A percentile compares a stretch with the other conserved stretches of the same genome.
Evolutionary conservation across 2,329 filamentous ascomycete genomes (phyloP).

Genomic region (Cladosporium halotolerans): DNA sequence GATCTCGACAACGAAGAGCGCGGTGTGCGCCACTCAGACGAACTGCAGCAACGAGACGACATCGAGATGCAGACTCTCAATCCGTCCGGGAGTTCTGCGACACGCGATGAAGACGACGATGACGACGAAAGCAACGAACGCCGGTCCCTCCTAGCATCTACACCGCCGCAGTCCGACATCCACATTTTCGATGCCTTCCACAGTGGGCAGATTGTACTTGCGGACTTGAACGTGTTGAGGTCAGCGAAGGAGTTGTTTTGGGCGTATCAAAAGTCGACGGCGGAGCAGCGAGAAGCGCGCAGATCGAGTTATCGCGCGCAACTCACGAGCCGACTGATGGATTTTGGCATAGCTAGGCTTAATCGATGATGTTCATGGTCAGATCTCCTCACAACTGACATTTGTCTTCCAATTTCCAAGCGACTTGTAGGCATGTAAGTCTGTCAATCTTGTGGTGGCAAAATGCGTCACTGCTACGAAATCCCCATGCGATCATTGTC

Average conservation of each 20-base stretch:
- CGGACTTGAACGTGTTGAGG: slow-evolving; percentile 37
- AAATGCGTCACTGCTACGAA: too few relatives aligned
- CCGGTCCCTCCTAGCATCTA: not conserved
- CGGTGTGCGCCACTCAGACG: slow-evolving; percentile 41
- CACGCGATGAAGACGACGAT: slow-evolving; percentile 13
- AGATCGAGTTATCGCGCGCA: slow-evolving; percentile 9
- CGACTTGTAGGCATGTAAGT: too few relatives aligned
- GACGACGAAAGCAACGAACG: slow-evolving; percentile 11
- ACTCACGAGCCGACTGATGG: slow-evolving; percentile 8
- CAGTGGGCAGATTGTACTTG: slow-evolving; percentile 42
- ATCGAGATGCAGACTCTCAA: slow-evolving; percentile 36
- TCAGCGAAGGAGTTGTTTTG: slow-evolving; percentile 38
- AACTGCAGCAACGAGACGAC: slow-evolving; percentile 30
- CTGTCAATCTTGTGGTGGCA: too few relatives aligned
- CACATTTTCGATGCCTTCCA: slow-evolving; percentile 40
- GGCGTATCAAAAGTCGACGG: slow-evolving; percentile 29
- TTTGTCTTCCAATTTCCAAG: too few relatives aligned
- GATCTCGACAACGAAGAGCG: slow-evolving; percentile 56
- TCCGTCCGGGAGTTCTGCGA: slow-evolving; percentile 13
- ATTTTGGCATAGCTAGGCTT: slow-evolving; percentile 6
- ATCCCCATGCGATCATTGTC: too few relatives aligned
- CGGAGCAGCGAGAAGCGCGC: slow-evolving; percentile 10
- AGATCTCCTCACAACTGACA: too few relatives aligned
- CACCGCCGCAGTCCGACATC: slow-evolving; percentile 23
- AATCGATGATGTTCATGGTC: not conserved